Conservation (phyloP, 2,329 filamentous ascomycete species). For the Arthrobotrys conoides region DNA sequence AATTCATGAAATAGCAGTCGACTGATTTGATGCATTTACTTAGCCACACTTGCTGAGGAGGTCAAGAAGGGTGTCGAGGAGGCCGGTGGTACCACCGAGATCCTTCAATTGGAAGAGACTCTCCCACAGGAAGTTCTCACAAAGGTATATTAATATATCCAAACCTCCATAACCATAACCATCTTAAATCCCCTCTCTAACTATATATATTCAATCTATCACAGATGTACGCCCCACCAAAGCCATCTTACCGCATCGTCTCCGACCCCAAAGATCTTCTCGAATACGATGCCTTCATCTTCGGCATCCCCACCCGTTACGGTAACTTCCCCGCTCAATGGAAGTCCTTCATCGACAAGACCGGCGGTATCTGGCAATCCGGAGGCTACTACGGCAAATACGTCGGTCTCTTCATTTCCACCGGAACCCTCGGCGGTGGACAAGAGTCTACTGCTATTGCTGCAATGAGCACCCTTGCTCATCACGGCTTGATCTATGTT, state of each 20-base stretch:
- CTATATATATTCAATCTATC: no score
- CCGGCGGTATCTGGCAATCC: conserved; percentile 83
- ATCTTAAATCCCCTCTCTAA: not conserved
- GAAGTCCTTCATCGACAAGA: conserved; percentile 93
- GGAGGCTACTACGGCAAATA: conserved; percentile 89
- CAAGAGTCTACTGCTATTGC: conserved; percentile 90
- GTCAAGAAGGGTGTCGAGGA: conserved; percentile 91
- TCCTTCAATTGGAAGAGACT: conserved; percentile 92
- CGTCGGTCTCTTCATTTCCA: conserved; percentile 90
- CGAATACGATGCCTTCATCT: conserved; percentile 86
- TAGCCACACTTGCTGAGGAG: conserved; percentile 79
- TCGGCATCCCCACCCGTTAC: conserved; percentile 95
- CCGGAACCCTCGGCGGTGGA: conserved; percentile 86
- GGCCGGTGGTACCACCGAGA: conserved; percentile 83
- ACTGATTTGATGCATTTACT: conserved; percentile 14
- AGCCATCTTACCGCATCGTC: conserved; percentile 78
- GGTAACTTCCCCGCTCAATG: conserved; percentile 98
- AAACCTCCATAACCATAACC: not conserved
- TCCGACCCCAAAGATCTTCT: conserved; percentile 71
- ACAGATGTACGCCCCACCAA: conserved; percentile 84
- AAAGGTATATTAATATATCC: conserved; percentile 71
- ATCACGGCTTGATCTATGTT: conserved; percentile 98
- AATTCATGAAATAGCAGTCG: conserved; percentile 12
- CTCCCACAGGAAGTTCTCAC: conserved; percentile 83
- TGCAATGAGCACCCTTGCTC: conserved; percentile 85